Base-by-base conservation (phyloP, 2,329 filamentous ascomycete species). In the Byssothecium circinans region DNA sequence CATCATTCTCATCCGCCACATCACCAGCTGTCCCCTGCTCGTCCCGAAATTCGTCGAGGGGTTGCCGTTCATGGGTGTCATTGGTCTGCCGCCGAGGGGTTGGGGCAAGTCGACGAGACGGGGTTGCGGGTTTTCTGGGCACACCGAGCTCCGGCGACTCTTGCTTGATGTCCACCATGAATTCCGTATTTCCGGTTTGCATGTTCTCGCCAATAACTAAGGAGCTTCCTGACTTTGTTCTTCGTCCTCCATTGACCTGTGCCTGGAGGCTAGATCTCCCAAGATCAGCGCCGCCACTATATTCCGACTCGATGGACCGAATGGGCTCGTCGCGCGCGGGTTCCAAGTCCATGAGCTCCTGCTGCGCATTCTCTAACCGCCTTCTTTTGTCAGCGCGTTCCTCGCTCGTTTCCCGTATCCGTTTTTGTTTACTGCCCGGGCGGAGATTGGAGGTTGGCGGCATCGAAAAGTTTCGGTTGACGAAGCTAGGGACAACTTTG, bases 381-480 rank as follows among this genome's bases (percentile, higher is more conserved):
- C 49, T 49, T 27, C 62, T 49, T 52, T 69, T 69, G 44, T 49
- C 62, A 1, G 49, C 44, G 5, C 45, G 44, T 12, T 54, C 43
- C 14, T 45, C 50, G 38, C 36, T 33, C 20, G 40, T 29, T 8
- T 61, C 53, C n/a, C 54, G 50, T 1, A 35, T 18, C 3, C 64
- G 59, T 45, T 68, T 68, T 12, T 61, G 61, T 1, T 54, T 51
- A 37, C 43, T 41, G 2, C 30, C 41, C 3, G 65, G 67, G 1
- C 60, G 59, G 14, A 72, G 58, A 39, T 64, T 57, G 1, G 68
- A 68, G 18, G 57, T 60, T 19, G 50, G 35, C 2, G 67, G 67
- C 7, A 70, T 53, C 1, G 69, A 71, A 23, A 64, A 62, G 27
- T 64, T 60, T 50, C 66, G 65, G 42, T 64, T 53, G 27, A 61